Conservation (phyloP, 441 rosid genomes). For the Isatis lusitanica region DNA sequence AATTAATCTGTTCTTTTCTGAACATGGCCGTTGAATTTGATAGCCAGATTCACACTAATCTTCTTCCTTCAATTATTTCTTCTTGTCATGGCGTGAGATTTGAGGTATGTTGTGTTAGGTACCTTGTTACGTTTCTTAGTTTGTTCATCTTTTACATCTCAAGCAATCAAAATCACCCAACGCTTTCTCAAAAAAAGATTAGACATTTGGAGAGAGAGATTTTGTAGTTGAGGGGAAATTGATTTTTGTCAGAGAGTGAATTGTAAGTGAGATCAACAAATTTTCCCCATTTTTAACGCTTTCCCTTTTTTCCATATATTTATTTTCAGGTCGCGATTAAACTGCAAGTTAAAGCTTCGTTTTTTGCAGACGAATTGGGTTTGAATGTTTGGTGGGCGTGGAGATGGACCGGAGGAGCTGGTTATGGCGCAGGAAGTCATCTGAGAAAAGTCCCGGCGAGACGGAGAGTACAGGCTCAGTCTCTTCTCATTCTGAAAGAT, state of each 20-base stretch:
- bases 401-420: constrained; percentile 83
- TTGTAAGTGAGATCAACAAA: constrained; percentile 36
- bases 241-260: constrained; percentile 31
- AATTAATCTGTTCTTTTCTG: constrained; percentile 32
- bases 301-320: not conserved
- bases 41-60: constrained; percentile 36
- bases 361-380: constrained; percentile 30
- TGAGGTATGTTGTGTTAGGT: constrained; percentile 39
- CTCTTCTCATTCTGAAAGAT: constrained; percentile 77
- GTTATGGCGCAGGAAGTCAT: constrained; percentile 80
- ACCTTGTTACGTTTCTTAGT: constrained; percentile 33
- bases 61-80: constrained; percentile 36
- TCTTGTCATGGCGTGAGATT: constrained; percentile 38
- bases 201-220: constrained; percentile 13
- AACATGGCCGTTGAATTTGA: constrained; percentile 42
- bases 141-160: constrained; percentile 41
- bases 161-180: constrained; percentile 39
- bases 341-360: constrained; percentile 23
- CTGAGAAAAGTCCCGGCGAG: constrained; percentile 69
- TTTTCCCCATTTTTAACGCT: not conserved
- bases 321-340: constrained; percentile 21
- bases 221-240: constrained; percentile 12
- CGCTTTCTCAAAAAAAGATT: constrained; percentile 7
- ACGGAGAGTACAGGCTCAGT: constrained; percentile 74
- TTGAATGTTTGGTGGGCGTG: constrained; percentile 40